These are phyloP conservation scores for Stephania cephalantha DNA, from an alignment of 164 flowering plant species.

Conservation along the genomic window DNA sequence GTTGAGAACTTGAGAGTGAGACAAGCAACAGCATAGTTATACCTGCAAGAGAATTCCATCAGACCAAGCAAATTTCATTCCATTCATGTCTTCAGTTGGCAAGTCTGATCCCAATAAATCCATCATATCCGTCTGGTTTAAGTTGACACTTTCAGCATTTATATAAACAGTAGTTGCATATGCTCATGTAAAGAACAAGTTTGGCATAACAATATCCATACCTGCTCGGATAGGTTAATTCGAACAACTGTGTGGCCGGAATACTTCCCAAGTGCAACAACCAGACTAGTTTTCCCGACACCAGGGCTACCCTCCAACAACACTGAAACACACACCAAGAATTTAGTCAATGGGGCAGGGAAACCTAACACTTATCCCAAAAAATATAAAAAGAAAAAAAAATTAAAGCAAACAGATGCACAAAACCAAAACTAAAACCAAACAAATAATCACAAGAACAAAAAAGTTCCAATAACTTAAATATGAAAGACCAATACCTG, in stretches of 20 bases:
- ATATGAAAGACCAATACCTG: conserved; percentile 39
- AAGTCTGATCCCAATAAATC: conserved; percentile 94
- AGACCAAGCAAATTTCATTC: conserved; percentile 95
- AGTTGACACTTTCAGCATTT: not conserved
- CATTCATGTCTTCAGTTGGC: conserved; percentile 79
- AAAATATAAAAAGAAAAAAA: not conserved
- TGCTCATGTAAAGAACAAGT: not conserved
- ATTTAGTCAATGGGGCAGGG: not conserved
- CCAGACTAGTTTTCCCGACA: conserved; percentile 94
- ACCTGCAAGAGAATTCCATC: conserved; percentile 98
- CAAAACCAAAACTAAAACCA: no score
- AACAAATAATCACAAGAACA: no score
- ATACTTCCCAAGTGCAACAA: conserved; percentile 73
- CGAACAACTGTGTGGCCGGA: conserved; percentile 92
- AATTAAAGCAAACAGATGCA: no score
- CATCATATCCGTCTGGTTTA: conserved; percentile 82
- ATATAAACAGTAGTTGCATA: not conserved
- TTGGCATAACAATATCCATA: conserved; percentile 7
- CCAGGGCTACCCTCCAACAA: conserved; percentile 98
- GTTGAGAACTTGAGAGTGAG: not conserved
- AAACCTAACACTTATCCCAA: not conserved
- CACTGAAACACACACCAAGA: conserved; percentile 34
- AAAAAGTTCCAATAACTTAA: no score
- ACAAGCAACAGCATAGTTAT: conserved; percentile 6
- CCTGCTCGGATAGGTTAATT: conserved; percentile 97